phyloP scores from a whole-genome alignment of 768 basidiomycete species.

The Coprinopsis marcescibilis region DNA sequence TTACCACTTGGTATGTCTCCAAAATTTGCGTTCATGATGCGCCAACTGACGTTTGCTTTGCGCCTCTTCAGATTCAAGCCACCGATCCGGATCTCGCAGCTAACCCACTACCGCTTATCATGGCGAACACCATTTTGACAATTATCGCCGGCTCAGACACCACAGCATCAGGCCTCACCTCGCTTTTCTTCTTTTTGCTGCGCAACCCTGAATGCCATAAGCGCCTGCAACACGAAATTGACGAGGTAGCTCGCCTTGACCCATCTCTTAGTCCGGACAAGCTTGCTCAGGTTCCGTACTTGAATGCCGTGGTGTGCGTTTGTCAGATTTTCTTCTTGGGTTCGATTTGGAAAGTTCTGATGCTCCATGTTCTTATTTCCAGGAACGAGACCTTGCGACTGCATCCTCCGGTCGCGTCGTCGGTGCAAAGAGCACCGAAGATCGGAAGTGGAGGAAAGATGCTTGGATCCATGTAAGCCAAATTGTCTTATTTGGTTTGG shows the following conservation, averaged over 20 bases:
- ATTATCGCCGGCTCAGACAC: conserved; percentile 31
- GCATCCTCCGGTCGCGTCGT: conserved; percentile 28
- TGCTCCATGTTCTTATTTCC: neutral
- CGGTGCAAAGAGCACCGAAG: conserved; percentile 26
- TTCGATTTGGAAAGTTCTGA: neutral
- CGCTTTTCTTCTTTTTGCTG: conserved; percentile 23
- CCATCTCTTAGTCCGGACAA: conserved; percentile 14
- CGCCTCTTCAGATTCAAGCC: conserved; percentile 15
- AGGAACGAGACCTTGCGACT: conserved; percentile 33
- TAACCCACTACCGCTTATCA: conserved; percentile 13
- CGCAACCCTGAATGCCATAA: conserved; percentile 17
- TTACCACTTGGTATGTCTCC: conserved; percentile 19
- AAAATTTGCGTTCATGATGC: neutral
- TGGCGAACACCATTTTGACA: conserved; percentile 19
- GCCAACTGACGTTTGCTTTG: neutral
- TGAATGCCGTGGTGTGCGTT: conserved; percentile 33
- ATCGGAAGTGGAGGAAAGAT: conserved; percentile 25
- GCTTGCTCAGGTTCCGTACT: conserved; percentile 20
- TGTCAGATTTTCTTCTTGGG: neutral
- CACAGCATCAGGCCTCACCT: conserved; percentile 19
- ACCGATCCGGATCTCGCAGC: conserved; percentile 11
- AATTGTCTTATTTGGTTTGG: neutral
- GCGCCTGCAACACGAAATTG: conserved; percentile 24
- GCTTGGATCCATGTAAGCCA: conserved; percentile 15
- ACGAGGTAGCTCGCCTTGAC: conserved; percentile 16